Percentiles rank a stretch among this genome's conserved stretches.
Evolutionary conservation across 116 monocot genomes (phyloP).

Genomic region (Phalaenopsis hybrid): DNA sequence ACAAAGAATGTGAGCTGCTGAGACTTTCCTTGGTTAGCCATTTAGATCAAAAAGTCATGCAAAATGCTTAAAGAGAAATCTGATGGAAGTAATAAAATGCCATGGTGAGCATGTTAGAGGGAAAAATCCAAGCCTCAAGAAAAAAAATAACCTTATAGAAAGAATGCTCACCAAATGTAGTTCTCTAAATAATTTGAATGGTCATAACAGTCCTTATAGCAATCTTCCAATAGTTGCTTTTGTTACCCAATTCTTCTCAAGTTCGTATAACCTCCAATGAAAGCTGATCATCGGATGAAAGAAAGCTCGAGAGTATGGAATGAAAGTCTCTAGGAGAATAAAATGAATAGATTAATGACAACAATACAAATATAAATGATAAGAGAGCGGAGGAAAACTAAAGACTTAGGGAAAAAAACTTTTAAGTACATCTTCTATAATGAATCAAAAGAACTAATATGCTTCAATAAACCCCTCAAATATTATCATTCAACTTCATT

Average conservation of each 20-base stretch:
- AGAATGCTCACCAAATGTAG: background rate
- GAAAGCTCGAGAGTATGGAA: background rate
- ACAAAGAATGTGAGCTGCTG: background rate
- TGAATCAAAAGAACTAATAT: background rate
- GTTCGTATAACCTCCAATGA: too few relatives aligned
- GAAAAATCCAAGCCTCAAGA: background rate
- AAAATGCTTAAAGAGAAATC: background rate
- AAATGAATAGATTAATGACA: background rate
- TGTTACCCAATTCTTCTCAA: background rate
- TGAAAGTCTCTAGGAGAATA: background rate
- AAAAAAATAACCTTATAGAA: background rate
- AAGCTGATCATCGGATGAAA: background rate
- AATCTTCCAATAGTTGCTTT: background rate
- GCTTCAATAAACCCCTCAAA: background rate
- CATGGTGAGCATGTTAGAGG: background rate
- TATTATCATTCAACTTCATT: background rate
- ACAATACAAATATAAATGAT: background rate
- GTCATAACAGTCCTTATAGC: background rate
- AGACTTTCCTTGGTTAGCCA: background rate
- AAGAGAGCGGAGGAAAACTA: background rate
- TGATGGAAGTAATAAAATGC: background rate
- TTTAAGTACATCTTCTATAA: background rate
- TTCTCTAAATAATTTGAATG: background rate
- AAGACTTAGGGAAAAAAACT: background rate
- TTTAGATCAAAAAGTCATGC: background rate